These are phyloP conservation scores for Viola pubescens DNA, from an alignment of 441 rosid genomes.

Conservation along the genomic window DNA sequence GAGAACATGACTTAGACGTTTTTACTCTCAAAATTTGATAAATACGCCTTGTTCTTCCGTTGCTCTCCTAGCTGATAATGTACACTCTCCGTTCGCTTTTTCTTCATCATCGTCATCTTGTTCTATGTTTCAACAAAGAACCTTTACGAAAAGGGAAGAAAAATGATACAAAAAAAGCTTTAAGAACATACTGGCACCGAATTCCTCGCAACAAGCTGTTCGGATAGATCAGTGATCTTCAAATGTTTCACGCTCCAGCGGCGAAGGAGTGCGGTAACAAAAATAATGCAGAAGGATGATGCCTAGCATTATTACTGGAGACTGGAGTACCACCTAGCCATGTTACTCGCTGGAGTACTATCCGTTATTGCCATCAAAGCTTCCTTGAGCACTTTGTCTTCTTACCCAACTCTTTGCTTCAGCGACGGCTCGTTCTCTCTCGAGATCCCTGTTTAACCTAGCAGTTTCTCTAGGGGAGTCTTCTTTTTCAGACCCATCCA, in stretches of 20 bases:
- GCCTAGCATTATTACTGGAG: neutral
- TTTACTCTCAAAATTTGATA: slow-evolving; percentile 28
- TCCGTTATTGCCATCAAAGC: slow-evolving; percentile 57
- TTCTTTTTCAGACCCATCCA: slow-evolving; percentile 77
- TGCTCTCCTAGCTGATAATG: slow-evolving; percentile 31
- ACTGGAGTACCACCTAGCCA: too few relatives aligned
- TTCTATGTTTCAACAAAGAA: slow-evolving; percentile 22
- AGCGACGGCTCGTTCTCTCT: slow-evolving; percentile 86
- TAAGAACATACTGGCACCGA: slow-evolving; percentile 14
- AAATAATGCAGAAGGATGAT: neutral
- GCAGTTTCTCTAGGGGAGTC: slow-evolving; percentile 77
- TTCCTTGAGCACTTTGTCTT: slow-evolving; percentile 66
- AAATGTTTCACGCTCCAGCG: slow-evolving; percentile 6
- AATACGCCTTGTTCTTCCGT: slow-evolving; percentile 26
- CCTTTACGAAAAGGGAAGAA: neutral
- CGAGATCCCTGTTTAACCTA: slow-evolving; percentile 57
- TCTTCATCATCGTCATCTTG: slow-evolving; percentile 16
- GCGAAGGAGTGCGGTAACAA: neutral
- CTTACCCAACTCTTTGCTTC: slow-evolving; percentile 99
- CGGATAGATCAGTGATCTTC: slow-evolving; percentile 11
- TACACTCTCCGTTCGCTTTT: slow-evolving; percentile 26
- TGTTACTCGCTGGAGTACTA: slow-evolving; percentile 16
- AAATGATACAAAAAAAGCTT: neutral
- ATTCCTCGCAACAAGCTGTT: slow-evolving; percentile 11
- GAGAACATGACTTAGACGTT: slow-evolving; percentile 20